These are phyloP conservation scores for Metschnikowia arizonensis DNA, from an alignment of 805 yeast species.

Conservation along the genomic window DNA sequence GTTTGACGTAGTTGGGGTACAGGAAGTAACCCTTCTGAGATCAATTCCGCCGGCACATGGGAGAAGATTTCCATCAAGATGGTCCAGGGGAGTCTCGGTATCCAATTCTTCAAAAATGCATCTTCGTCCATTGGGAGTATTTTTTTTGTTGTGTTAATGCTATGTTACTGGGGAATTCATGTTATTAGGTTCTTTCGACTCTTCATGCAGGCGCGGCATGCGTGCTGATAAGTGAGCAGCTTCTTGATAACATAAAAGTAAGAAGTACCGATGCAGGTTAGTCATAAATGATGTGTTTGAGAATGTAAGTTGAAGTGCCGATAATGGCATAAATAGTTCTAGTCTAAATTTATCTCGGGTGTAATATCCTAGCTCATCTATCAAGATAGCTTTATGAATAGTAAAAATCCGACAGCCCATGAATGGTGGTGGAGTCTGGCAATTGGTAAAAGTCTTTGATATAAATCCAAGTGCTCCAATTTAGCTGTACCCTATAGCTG, in stretches of 20 bases:
- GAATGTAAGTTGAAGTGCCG: background rate
- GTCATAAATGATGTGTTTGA: background rate
- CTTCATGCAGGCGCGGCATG: background rate
- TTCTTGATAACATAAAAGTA: background rate
- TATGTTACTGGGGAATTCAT: background rate
- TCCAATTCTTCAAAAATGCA: conserved; percentile 9
- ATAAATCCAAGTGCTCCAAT: background rate
- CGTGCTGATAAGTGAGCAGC: background rate
- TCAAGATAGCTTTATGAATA: background rate
- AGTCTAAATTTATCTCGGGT: background rate
- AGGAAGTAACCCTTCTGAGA: conserved; percentile 11
- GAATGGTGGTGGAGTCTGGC: background rate
- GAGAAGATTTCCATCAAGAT: conserved; percentile 10
- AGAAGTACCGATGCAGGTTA: background rate
- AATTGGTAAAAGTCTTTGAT: background rate
- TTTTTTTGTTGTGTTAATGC: background rate
- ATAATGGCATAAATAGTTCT: background rate
- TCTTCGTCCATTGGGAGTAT: conserved; percentile 6
- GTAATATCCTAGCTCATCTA: background rate
- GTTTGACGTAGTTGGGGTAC: conserved; percentile 21
- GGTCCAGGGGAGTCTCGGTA: conserved; percentile 15
- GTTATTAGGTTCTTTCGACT: background rate
- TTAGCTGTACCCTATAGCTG: conserved; percentile 3
- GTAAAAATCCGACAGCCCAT: background rate
- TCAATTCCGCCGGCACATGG: conserved; percentile 9